Conservation (phyloP, 1,284 basidiomycete genomes). For the Grifola frondosa region DNA sequence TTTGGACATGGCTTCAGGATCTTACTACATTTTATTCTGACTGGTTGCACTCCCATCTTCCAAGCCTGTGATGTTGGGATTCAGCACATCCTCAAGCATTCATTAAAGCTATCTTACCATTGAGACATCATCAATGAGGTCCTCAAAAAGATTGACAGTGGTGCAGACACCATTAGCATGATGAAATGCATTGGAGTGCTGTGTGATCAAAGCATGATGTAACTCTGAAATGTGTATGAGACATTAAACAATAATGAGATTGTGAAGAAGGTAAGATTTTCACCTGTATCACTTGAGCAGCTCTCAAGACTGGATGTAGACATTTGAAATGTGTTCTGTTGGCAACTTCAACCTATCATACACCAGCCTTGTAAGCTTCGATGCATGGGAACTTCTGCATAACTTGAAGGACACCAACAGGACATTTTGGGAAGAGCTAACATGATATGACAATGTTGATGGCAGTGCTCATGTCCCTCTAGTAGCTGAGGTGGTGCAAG, state of each 20-base stretch:
- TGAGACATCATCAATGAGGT: background rate
- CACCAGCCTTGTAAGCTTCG: no score
- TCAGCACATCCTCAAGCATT: constrained; percentile 27
- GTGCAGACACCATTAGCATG: background rate
- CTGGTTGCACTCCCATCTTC: constrained; percentile 28
- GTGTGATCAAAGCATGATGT: background rate
- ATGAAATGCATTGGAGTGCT: background rate
- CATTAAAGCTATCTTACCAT: constrained; percentile 20
- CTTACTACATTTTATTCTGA: constrained; percentile 27
- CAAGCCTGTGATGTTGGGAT: constrained; percentile 32
- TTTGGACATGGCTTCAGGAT: constrained; percentile 29
- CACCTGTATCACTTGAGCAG: no score
- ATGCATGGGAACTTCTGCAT: no score
- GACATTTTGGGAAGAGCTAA: no score
- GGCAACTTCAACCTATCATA: no score
- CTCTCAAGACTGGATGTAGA: no score
- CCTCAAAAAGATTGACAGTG: background rate
- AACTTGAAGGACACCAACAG: no score
- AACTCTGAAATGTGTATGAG: constrained; percentile 1
- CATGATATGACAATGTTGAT: no score
- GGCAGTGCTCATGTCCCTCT: no score
- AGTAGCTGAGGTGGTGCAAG: no score
- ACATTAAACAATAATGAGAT: background rate
- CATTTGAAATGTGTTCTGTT: no score
- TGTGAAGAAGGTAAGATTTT: constrained; percentile 5